Base-by-base conservation (phyloP, 257 asterid genomes). In the Ophiorrhiza pumila region DNA sequence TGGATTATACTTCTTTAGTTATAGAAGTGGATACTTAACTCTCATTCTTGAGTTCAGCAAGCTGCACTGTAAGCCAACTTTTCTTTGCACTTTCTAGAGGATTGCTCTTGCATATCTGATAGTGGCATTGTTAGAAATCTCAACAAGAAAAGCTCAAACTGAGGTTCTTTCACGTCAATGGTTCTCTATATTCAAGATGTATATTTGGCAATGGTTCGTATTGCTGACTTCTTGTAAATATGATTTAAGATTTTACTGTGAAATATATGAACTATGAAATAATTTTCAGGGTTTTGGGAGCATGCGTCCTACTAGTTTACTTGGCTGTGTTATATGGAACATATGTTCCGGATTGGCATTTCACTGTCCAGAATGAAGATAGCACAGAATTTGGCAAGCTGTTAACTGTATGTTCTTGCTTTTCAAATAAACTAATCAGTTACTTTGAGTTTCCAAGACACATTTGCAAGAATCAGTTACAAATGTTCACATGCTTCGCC, bases 291-390 rank as follows among this genome's bases (percentile, higher is more conserved):
- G 61, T 84, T 23, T 34, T 79, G 67, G 90, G 88, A 45, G 87
- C 81, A 45, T 79, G 86, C 58, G 75, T 88, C 71, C 77, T 90
- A 70, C 49, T 79, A 58, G 76, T 81, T 74, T 90, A 90, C 86
- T 52, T 88, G 73, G 83, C 91, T 11, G 77, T 85, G 47, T 76
- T 88, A 13, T 87, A 87, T 22, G 90, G 91, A 70, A 79, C 85
- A 47, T 81, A 80, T 76, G 95, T 90, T 77, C 93, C 93, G 32
- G 87, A 87, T 78, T 90, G 97, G 97, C 87, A 87, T 12, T 90
- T 85, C 76, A 77, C 59, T 27, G 90, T 81, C 80, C 80, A 79
- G 34, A 78, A 85, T 82, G 63, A 79, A 15, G 85, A 85, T 46
- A 85, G 89, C 71, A 66, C 75, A 42, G 83, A 83, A 78, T 90